Base-by-base conservation (phyloP, 1,139 yeast species). In the Kodamaea alishanica region DNA sequence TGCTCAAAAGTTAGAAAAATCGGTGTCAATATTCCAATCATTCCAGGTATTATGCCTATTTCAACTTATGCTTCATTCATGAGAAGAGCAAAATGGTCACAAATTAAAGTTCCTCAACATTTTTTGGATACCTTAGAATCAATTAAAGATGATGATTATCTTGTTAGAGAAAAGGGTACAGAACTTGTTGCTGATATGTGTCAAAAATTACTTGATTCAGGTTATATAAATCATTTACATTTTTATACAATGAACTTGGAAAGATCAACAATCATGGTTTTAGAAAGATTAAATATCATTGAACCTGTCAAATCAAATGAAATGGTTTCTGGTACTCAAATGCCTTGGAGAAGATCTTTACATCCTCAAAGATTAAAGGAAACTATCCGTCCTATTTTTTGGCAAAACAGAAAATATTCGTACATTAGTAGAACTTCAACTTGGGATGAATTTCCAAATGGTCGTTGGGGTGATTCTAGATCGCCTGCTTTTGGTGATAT, bases 1-100 rank as follows among this genome's bases (percentile, higher is more conserved):
- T 89, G 95, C 54, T 61, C 70, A 23, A 65, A 71, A 47, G 76
- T 94, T 44, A 76, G 94, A 48, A 79, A 73, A 26, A 71, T 73
- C 26, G 97, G 96, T n/a, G 75, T 92, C 47, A 72, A 72, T 33
- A 80, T 86, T 40, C 97, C 97, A 30, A 86, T 92, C 50, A 84
- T 92, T 45, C 98, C 98, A 1, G 98, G 98, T 23, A 89, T 92
- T 61, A 92, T 92, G 98, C 98, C 98, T 20, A 90, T 92, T 46
- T 83, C 96, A 12, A 88, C 97, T 7, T 90, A 90, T 64, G 87
- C 95, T 28, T 81, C 96, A 4, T 92, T 92, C 58, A 64, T 88
- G 48, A 82, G 98, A 65, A 79, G 98, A 56, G 96, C 97, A 10
- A 82, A 80, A 43, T 92, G 97, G 98, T 88, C 96, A 40, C 84